These are phyloP conservation scores for Xenosphaeropsis pyriputrescens DNA, from an alignment of 2,329 filamentous ascomycete species.

Conservation along the genomic window DNA sequence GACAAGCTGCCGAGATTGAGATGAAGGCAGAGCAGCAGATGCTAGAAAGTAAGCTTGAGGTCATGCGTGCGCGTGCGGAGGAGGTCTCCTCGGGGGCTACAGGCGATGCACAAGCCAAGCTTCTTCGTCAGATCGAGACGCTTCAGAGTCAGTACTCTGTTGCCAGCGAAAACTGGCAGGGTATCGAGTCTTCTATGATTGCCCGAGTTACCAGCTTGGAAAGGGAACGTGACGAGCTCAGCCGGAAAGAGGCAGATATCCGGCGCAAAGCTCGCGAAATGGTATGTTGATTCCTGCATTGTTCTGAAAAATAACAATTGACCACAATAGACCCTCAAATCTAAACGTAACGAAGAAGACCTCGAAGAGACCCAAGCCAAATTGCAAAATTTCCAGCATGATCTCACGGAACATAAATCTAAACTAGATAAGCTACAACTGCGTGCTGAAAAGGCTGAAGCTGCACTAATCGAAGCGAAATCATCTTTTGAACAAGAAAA, in stretches of 20 bases:
- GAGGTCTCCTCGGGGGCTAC: slow-evolving; percentile 73
- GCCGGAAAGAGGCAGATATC: slow-evolving; percentile 72
- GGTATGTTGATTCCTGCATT: slow-evolving; percentile 31
- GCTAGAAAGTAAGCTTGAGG: slow-evolving; percentile 81
- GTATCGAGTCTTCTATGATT: slow-evolving; percentile 77
- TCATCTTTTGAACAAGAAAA: slow-evolving; percentile 43
- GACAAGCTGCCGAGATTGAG: slow-evolving; percentile 56
- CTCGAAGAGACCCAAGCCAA: slow-evolving; percentile 54
- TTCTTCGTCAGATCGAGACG: slow-evolving; percentile 87
- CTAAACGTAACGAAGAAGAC: slow-evolving; percentile 57
- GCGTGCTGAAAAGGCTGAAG: slow-evolving; percentile 50
- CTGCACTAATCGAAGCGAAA: slow-evolving; percentile 42
- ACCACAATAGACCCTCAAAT: slow-evolving; percentile 41
- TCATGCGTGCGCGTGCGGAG: slow-evolving; percentile 71
- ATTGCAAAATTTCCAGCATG: slow-evolving; percentile 48
- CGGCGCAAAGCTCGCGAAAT: slow-evolving; percentile 80
- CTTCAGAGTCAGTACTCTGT: slow-evolving; percentile 90
- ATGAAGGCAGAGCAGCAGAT: slow-evolving; percentile 63
- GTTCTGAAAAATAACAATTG: slow-evolving; percentile 9
- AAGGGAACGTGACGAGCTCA: slow-evolving; percentile 79
- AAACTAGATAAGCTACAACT: slow-evolving; percentile 47
- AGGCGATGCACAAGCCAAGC: slow-evolving; percentile 75
- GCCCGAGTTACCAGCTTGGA: slow-evolving; percentile 66
- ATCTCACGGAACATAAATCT: slow-evolving; percentile 42
- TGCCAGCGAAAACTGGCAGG: slow-evolving; percentile 95